Base-by-base conservation (phyloP, 768 basidiomycete species). In the Lentinula boryana region DNA sequence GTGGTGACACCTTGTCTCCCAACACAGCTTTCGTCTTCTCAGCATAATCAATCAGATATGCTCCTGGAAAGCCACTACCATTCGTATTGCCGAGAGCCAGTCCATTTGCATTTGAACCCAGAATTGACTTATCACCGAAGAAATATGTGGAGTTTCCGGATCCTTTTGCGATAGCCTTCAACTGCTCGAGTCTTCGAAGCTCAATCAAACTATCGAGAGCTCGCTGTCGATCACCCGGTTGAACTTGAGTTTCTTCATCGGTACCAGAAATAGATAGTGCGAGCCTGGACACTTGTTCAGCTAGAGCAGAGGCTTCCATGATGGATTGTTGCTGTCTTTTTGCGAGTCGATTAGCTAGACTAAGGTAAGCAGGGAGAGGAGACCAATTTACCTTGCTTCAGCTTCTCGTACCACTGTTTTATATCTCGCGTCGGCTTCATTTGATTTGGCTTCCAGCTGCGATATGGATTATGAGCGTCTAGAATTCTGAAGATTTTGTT, bases 101-200 rank as follows among this genome's bases (percentile, higher is more conserved):
- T 21, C 48, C 48, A 2, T 49, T 49, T 7, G 10, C 32, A 33
- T 51, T 51, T 7, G 50, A 31, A 6, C 65, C 66, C 52, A 67
- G 33, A 51, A 63, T 60, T 21, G 65, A 60, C 13, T 74, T 74
- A 55, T 80, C 78, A 5, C 80, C 78, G 63, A 84, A 83, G 74
- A 84, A 84, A 66, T 84, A 84, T 16, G 83, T 84, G 41, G 79
- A 76, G 63, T 83, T 84, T 43, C 77, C 76, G 56, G 74, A 64
- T 58, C 82, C 78, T 33, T 65, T 61, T 5, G 83, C 83, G 50
- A 84, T 84, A 46, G 82, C 80, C 61, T 73, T 74, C 31, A 84
- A 72, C 68, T 82, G 81, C 56, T 83, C 81, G 27, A 83, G 72
- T n/a, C 80, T 69, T 61, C 72, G 73, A 32, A 84, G 69, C 67